Evolutionary conservation across 345 rosid species (phyloP).

Genomic region (Corchorus capsularis): DNA sequence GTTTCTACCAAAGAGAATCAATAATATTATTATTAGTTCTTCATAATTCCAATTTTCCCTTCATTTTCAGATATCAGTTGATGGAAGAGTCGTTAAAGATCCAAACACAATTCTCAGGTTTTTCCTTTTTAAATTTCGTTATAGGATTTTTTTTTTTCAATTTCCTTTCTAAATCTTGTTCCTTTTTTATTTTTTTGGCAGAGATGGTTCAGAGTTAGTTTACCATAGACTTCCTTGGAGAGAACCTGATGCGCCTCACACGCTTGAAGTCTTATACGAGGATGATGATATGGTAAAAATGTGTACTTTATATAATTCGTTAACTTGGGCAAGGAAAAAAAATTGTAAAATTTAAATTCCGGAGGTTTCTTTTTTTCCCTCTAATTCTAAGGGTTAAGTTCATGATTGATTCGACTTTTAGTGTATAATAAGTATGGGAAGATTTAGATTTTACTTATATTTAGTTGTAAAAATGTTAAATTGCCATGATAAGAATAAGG

Average conservation of each 20-base stretch:
- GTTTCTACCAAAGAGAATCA: not conserved
- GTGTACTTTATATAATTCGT: not conserved
- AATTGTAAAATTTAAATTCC: not conserved
- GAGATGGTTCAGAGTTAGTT: constrained; percentile 61
- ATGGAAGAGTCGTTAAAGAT: constrained; percentile 59
- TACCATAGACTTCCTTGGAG: constrained; percentile 92
- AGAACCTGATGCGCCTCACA: constrained; percentile 71
- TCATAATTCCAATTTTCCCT: not conserved
- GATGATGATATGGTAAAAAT: constrained; percentile 71
- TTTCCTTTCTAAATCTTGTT: not conserved
- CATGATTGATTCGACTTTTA: not conserved
- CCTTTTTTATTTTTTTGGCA: constrained; percentile 6
- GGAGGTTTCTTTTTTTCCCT: not conserved
- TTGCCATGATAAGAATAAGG: not conserved
- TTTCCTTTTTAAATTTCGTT: not conserved
- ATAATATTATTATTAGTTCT: not conserved
- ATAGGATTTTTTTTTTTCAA: not conserved
- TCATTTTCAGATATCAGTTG: constrained; percentile 59
- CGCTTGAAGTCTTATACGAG: constrained; percentile 60
- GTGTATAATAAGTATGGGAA: not conserved
- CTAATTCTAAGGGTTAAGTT: too few species aligned
- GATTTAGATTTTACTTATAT: not conserved
- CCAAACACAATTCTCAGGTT: constrained; percentile 61
- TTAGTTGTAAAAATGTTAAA: not conserved
- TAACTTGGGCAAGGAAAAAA: not conserved